Percentiles rank a stretch among this genome's conserved stretches.
These are phyloP conservation scores for Pseudogymnoascus sp. DNA, from an alignment of 2,329 filamentous ascomycete species.

Conservation along the genomic window DNA sequence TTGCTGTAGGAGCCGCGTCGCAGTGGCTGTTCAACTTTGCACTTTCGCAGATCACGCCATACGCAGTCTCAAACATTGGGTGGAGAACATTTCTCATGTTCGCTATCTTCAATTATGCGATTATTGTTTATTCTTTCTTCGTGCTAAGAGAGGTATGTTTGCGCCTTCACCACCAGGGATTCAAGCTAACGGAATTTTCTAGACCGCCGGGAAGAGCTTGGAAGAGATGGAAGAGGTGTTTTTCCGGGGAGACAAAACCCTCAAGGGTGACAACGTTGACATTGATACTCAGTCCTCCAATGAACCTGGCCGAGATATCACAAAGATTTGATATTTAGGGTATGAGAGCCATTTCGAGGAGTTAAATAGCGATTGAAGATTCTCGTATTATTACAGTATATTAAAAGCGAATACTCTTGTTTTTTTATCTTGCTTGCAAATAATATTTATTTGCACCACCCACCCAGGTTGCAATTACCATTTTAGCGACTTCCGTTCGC, in stretches of 20 bases:
- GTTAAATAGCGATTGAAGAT: not conserved
- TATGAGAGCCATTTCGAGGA: not conserved
- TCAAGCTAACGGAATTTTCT: not conserved
- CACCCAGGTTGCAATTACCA: not conserved
- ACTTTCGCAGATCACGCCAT: constrained; percentile 41
- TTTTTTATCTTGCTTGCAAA: not conserved
- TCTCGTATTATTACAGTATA: not conserved
- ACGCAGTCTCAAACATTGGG: constrained; percentile 40
- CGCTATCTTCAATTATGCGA: constrained; percentile 37
- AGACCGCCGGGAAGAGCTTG: not conserved
- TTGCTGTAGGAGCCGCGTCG: constrained; percentile 41
- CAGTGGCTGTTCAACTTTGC: constrained; percentile 48
- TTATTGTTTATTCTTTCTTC: constrained; percentile 38
- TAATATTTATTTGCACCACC: not conserved
- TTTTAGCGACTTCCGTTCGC: not conserved
- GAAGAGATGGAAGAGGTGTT: constrained; percentile 1
- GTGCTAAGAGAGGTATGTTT: constrained; percentile 45
- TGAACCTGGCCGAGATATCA: not conserved
- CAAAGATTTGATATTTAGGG: not conserved
- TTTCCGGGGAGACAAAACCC: constrained; percentile 56
- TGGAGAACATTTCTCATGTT: constrained; percentile 41
- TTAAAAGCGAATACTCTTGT: not conserved
- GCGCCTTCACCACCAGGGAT: not conserved
- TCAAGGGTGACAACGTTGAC: constrained; percentile 93
- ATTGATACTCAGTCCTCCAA: constrained; percentile 44